Conservation (phyloP, 352 stramenopile species). For the Discostella stelligera region DNA sequence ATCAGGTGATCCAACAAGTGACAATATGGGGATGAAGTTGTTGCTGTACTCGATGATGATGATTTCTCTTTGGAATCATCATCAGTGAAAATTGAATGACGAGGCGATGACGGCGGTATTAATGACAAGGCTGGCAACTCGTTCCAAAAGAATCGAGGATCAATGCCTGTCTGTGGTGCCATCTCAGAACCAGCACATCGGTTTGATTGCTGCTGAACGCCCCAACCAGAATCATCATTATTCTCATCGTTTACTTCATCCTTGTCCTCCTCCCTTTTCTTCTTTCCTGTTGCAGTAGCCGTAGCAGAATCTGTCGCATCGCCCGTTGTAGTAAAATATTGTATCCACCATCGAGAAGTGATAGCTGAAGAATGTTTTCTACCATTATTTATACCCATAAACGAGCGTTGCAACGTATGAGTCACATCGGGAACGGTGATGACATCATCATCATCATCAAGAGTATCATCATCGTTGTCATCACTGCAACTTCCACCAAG, state of each 20-base stretch:
- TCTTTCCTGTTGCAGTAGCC: not conserved
- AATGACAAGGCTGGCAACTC: conserved; percentile 63
- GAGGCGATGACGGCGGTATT: conserved; percentile 13
- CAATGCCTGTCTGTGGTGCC: not conserved
- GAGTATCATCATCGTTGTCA: not conserved
- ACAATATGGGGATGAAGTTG: conserved; percentile 26
- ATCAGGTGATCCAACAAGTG: conserved; percentile 62
- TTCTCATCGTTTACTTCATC: not conserved
- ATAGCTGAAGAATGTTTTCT: no score
- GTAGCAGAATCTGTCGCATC: no score
- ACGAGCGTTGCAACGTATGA: conserved; percentile 58
- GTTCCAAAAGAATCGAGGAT: conserved; percentile 93
- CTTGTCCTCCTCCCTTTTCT: not conserved
- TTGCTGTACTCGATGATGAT: conserved; percentile 6
- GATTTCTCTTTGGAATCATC: no score
- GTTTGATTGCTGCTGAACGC: not conserved
- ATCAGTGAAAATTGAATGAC: not conserved
- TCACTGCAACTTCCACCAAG: not conserved
- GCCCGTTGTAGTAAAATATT: conserved; percentile 10
- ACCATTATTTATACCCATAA: conserved; percentile 24
- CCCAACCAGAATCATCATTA: no score
- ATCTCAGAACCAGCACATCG: not conserved
- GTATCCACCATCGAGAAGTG: conserved; percentile 30
- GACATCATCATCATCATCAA: not conserved
- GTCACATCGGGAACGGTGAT: conserved; percentile 61